phyloP scores from a whole-genome alignment of 2,329 filamentous ascomycete species.

The Exophiala aquamarina region DNA sequence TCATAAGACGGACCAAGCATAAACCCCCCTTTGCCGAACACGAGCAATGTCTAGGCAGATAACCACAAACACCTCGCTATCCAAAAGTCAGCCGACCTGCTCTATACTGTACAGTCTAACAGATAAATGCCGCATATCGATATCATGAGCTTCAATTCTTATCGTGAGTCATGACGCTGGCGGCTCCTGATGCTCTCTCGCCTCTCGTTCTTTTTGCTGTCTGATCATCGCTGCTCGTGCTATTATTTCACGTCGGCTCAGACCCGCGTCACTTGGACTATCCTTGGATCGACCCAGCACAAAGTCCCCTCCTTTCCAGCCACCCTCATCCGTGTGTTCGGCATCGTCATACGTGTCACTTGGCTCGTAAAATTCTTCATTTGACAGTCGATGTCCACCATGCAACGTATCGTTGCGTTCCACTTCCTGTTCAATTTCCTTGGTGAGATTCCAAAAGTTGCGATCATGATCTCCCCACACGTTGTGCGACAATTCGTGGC shows the following conservation, averaged over 20 bases:
- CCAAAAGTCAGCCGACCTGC: too few relatives aligned
- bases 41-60: too few relatives aligned
- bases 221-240: slow-evolving; percentile 73
- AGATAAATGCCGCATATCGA: too few relatives aligned
- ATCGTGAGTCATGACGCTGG: slow-evolving; percentile 6
- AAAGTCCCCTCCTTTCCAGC: slow-evolving; percentile 78
- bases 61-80: too few relatives aligned
- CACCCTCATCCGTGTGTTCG: slow-evolving; percentile 66
- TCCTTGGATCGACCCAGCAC: slow-evolving; percentile 61
- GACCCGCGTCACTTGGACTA: slow-evolving; percentile 41
- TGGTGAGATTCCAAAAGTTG: slow-evolving; percentile 86
- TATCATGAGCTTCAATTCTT: neutral
- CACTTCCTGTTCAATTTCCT: slow-evolving; percentile 81
- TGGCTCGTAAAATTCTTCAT: slow-evolving; percentile 59
- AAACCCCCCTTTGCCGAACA: too few relatives aligned
- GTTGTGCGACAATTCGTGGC: slow-evolving; percentile 93
- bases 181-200: slow-evolving; percentile 13
- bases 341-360: slow-evolving; percentile 52
- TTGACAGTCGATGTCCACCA: slow-evolving; percentile 64
- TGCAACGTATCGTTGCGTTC: slow-evolving; percentile 74
- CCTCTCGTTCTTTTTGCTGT: slow-evolving; percentile 51
- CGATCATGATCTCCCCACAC: slow-evolving; percentile 81
- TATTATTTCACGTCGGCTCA: slow-evolving; percentile 72
- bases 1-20: too few relatives aligned
- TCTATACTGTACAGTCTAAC: too few relatives aligned